Conservation (phyloP, 176 grass and related monocot species). For the Carex pumila region DNA sequence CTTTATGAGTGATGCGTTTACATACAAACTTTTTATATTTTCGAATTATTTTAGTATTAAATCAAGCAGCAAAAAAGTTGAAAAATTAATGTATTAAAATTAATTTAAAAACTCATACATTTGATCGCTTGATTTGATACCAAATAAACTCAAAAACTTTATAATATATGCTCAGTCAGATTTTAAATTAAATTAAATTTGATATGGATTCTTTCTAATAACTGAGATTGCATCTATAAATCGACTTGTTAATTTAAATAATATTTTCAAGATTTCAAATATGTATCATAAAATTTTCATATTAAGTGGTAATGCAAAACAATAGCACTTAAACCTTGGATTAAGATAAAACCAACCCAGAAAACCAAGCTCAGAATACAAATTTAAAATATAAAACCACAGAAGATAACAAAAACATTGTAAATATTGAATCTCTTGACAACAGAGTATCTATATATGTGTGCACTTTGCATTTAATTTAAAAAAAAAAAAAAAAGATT, state of each 20-base stretch:
- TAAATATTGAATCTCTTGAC: too few species aligned
- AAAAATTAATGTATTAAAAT: too few species aligned
- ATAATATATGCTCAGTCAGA: too few species aligned
- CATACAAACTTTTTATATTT: too few species aligned
- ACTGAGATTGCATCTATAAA: not conserved
- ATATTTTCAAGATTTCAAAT: not conserved
- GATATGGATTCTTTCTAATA: not conserved
- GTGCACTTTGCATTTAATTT: not conserved
- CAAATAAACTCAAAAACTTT: too few species aligned
- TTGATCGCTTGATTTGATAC: too few species aligned
- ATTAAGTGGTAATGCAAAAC: not conserved
- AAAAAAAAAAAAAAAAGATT: not conserved
- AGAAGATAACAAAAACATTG: too few species aligned
- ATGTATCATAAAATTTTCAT: not conserved
- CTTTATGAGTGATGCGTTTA: too few species aligned
- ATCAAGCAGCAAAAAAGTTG: too few species aligned
- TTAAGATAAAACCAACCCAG: not conserved
- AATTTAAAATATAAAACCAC: not conserved
- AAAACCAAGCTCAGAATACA: not conserved
- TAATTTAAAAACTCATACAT: too few species aligned
- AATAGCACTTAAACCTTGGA: not conserved
- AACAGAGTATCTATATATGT: not conserved
- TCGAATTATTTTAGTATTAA: too few species aligned
- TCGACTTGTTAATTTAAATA: not conserved
- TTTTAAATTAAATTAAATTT: not conserved